Evolutionary conservation across 345 rosid species (phyloP), one percentile per base, ranked within the genome.

Genomic region (Syzygium grande): DNA sequence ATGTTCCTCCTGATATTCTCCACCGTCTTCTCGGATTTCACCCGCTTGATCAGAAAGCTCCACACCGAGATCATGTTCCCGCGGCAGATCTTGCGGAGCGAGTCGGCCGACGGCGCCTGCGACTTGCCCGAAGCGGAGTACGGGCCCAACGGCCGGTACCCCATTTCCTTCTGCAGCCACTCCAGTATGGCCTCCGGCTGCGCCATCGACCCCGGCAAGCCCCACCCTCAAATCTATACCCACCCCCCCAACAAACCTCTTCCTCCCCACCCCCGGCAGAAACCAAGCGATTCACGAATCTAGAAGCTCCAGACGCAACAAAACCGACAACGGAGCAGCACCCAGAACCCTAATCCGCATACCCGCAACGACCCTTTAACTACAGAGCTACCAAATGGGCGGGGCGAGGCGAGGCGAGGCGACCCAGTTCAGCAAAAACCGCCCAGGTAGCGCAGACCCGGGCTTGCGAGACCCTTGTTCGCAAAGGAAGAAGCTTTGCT

Each of bases 131-230:
- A 85, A 53, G 96, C 92, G 86, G 84, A 92, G 90, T 93, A 94
- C 12, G 96, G 95, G 15, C 97, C 98, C 86, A 94, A 88, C 9
- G 98, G 95, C 86, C 97, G 88, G 86, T 97, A 96, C 34, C 96
- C 95, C 98, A 97, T 96, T 89, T 97, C 99, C 91, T 94, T 96
- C 84, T 94, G 96, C 61, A 96, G 89, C 99, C 98, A 97, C 88
- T 95, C 97, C 58, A 94, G 84, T 52, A 96, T 96, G 43, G 92
- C 97, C 89, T 96, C 97, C 46, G 98, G 95, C 84, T 94, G 94
- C 84, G 93, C 95, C 86, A 91, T 78, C 12, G 88, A 89, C 91
- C 88, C 91, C 88, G 92, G 46, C 65, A 88, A 89, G 89, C 91
- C 89, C 93, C 23, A 11, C 83, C 10, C 83, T 73, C 12, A 43